Conservation (phyloP, 2,329 filamentous ascomycete genomes). For the Acephala macrosclerotiorum region DNA sequence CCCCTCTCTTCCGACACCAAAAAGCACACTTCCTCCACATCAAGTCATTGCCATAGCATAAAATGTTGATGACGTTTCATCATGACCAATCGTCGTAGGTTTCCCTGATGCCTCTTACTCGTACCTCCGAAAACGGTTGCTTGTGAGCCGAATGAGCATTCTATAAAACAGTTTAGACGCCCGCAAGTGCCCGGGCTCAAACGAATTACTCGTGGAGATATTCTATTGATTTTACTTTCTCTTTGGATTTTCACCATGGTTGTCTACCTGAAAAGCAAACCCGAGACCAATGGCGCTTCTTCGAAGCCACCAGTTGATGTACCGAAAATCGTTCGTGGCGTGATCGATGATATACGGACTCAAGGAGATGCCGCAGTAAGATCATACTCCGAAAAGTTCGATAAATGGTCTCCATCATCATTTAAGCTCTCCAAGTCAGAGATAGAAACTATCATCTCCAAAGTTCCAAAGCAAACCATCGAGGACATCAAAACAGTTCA, state of each 20-base stretch:
- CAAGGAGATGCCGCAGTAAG: slow-evolving; percentile 58
- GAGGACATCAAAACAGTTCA: slow-evolving; percentile 61
- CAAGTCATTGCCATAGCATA: neutral
- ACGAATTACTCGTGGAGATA: neutral
- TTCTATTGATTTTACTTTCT: neutral
- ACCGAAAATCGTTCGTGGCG: slow-evolving; percentile 51
- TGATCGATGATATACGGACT: slow-evolving; percentile 55
- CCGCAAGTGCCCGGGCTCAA: neutral
- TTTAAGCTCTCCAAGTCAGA: slow-evolving; percentile 56
- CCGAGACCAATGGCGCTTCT: neutral
- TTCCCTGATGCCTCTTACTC: neutral
- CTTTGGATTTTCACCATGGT: neutral
- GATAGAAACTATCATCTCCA: slow-evolving; percentile 53
- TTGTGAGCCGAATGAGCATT: neutral
- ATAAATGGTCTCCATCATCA: slow-evolving; percentile 57
- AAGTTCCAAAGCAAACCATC: slow-evolving; percentile 56
- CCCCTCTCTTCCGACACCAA: neutral
- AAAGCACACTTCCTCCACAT: neutral
- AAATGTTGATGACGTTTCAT: neutral
- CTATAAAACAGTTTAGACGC: no score
- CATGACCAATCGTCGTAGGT: neutral
- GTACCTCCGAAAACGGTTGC: neutral
- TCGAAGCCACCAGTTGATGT: slow-evolving; percentile 34
- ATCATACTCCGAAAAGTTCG: slow-evolving; percentile 59
- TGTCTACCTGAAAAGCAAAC: slow-evolving; percentile 1